phyloP scores from a whole-genome alignment of 2,329 filamentous ascomycete genomes.

The Cadophora sp. region DNA sequence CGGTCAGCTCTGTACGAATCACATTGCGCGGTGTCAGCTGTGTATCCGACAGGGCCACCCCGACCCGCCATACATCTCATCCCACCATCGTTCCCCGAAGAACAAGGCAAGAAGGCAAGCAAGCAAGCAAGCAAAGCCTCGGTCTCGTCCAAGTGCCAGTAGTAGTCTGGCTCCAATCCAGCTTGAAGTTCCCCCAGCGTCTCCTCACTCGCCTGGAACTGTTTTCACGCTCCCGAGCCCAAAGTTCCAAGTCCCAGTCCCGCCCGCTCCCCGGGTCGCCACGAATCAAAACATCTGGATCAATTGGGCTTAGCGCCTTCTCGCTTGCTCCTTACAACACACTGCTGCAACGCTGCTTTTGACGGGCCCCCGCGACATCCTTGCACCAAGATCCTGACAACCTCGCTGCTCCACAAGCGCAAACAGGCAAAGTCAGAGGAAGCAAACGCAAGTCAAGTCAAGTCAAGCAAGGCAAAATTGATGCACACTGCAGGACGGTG shows the following conservation, averaged over 20 bases:
- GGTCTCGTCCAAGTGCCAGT: neutral
- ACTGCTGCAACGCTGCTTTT: neutral
- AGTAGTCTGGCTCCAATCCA: neutral
- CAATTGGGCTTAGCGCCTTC: constrained; percentile 7
- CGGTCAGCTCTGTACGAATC: constrained; percentile 22
- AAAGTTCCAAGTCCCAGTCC: neutral
- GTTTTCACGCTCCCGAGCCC: neutral
- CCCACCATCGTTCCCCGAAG: neutral
- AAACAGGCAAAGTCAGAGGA: neutral
- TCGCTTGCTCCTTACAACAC: neutral
- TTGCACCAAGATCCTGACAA: constrained; percentile 26
- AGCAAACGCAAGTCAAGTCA: neutral
- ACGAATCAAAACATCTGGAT: constrained; percentile 12
- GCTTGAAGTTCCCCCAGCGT: neutral
- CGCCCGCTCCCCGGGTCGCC: constrained; percentile 11
- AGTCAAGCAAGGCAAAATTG: constrained; percentile 22
- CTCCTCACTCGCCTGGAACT: neutral
- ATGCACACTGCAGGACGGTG: constrained; percentile 31
- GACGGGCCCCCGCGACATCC: constrained; percentile 8
- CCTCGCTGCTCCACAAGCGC: neutral
- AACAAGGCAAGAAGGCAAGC: neutral
- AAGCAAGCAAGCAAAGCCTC: neutral
- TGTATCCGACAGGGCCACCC: constrained; percentile 19
- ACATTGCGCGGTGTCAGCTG: constrained; percentile 25
- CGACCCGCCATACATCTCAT: neutral